A percentile compares a stretch with the other conserved stretches of the same genome.
Conservation (phyloP, 2,329 filamentous ascomycete genomes). For the Aspergillus fijiensis region DNA sequence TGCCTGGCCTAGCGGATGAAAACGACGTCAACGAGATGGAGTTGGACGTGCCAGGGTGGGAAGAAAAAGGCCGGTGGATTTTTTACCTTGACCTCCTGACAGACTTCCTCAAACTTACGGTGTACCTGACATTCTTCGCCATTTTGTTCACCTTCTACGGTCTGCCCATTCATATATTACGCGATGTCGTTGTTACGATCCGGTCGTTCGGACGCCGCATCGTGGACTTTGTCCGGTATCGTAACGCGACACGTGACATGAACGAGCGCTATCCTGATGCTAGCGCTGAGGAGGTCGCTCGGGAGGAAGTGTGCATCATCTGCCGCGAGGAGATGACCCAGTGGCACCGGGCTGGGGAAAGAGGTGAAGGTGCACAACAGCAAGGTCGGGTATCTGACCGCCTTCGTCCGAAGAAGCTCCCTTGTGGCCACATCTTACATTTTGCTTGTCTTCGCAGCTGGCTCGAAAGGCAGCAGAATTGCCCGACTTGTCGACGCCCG, state of each 20-base stretch:
- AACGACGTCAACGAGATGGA: conserved; percentile 89
- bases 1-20: conserved; percentile 57
- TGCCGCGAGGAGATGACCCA: conserved; percentile 93
- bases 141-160: conserved; percentile 94
- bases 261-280: conserved; percentile 87
- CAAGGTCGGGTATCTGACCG: conserved; percentile 66
- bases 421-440: conserved; percentile 93
- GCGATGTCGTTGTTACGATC: conserved; percentile 91
- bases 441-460: conserved; percentile 93
- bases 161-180: conserved; percentile 92
- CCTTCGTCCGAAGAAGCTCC: conserved; percentile 87
- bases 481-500: conserved; percentile 85
- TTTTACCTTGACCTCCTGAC: conserved; percentile 83
- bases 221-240: conserved; percentile 84
- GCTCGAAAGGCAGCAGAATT: conserved; percentile 96
- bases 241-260: conserved; percentile 91
- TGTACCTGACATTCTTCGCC: conserved; percentile 89
- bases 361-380: conserved; percentile 35
- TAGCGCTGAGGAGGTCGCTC: conserved; percentile 75
- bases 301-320: conserved; percentile 95
- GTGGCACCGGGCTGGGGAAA: conserved; percentile 59
- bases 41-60: conserved; percentile 93
- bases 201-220: conserved; percentile 88
- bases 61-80: conserved; percentile 89
- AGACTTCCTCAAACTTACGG: conserved; percentile 85